phyloP scores from a whole-genome alignment of 2,329 filamentous ascomycete species.

The Phoma sp. region DNA sequence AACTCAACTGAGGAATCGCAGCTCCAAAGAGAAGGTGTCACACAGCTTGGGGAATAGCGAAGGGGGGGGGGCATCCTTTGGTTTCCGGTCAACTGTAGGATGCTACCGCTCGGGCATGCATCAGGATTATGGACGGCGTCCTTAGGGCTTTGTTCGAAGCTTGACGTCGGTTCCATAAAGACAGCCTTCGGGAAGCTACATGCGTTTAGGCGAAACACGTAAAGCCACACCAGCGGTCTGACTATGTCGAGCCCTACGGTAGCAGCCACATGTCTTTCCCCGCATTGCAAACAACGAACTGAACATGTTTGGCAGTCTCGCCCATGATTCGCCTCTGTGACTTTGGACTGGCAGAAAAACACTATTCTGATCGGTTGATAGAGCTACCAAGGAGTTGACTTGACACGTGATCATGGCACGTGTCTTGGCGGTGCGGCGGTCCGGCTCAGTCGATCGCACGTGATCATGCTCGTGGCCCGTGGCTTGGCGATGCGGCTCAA shows the following conservation, averaged over 20 bases:
- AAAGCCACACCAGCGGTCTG: constrained; percentile 7
- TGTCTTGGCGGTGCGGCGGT: too few relatives aligned
- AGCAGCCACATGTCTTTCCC: neutral
- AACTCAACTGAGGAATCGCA: neutral
- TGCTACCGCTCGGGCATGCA: constrained; percentile 10
- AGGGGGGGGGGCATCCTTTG: constrained; percentile 18
- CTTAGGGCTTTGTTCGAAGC: constrained; percentile 7
- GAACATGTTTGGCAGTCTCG: neutral
- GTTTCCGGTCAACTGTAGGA: constrained; percentile 19
- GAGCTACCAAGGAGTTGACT: too few relatives aligned
- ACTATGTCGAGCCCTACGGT: neutral
- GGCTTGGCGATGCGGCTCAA: constrained; percentile 16
- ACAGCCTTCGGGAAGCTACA: constrained; percentile 17
- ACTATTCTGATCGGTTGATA: too few relatives aligned
- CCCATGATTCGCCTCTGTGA: neutral
- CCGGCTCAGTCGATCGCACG: neutral
- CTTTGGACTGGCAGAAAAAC: too few relatives aligned
- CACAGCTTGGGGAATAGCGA: constrained; percentile 5
- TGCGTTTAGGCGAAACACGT: constrained; percentile 18
- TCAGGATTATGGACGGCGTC: constrained; percentile 9
- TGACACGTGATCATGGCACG: too few relatives aligned
- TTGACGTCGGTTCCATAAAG: constrained; percentile 16
- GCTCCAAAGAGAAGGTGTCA: constrained; percentile 11
- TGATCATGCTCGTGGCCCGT: constrained; percentile 7
- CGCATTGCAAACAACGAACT: neutral